Evolutionary conservation across 208 protist genomes (phyloP).

Genomic region (Trypanosoma brucei): DNA sequence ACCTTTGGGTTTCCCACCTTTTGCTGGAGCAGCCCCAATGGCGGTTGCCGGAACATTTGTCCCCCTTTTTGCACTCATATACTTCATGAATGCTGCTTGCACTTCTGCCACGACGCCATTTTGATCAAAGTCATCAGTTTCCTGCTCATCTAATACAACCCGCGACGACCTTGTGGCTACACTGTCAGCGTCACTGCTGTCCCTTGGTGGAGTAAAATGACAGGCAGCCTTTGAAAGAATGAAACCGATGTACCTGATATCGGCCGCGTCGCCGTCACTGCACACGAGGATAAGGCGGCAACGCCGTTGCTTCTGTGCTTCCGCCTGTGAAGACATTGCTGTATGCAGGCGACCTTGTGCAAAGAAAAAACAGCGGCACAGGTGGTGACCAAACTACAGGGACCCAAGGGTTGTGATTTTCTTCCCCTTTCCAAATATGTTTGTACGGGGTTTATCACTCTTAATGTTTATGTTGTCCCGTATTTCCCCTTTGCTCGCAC

Average conservation of each 20-base stretch:
- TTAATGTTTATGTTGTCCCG: no score
- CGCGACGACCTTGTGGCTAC: background rate
- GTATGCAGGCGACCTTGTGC: background rate
- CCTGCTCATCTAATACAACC: background rate
- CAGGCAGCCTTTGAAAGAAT: slow-evolving; percentile 10
- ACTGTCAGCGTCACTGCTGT: background rate
- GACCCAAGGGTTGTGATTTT: no score
- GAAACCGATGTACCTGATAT: slow-evolving; percentile 4
- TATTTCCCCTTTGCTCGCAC: no score
- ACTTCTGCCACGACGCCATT: slow-evolving; percentile 8
- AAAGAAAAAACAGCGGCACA: background rate
- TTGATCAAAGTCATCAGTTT: background rate
- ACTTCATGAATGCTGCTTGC: background rate
- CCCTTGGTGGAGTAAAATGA: background rate
- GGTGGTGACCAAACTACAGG: no score
- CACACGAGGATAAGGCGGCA: slow-evolving; percentile 23
- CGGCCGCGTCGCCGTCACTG: slow-evolving; percentile 13
- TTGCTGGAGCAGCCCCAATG: background rate
- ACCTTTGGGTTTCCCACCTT: background rate
- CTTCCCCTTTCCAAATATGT: no score
- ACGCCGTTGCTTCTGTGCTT: background rate
- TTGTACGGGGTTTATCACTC: no score
- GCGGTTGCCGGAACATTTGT: background rate
- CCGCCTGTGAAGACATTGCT: background rate
- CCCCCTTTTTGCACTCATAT: background rate